Conservation (phyloP, 805 yeast genomes). For the Ogataea kodamae region DNA sequence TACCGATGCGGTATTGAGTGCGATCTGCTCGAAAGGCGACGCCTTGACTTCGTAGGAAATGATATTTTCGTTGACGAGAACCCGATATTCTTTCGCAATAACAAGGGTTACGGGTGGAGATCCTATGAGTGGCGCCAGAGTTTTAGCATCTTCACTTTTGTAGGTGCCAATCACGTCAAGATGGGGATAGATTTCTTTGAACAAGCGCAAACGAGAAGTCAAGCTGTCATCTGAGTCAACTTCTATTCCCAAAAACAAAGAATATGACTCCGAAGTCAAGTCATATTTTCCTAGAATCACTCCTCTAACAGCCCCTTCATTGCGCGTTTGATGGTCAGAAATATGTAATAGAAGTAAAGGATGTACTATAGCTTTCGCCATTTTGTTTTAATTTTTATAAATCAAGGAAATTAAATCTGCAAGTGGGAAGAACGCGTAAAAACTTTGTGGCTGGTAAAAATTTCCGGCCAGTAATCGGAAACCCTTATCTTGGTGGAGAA, state of each 20-base stretch:
- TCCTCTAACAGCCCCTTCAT: slow-evolving; percentile 7
- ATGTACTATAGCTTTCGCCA: slow-evolving; percentile 12
- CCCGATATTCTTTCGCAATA: no score
- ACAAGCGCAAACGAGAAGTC: slow-evolving; percentile 11
- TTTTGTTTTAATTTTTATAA: slow-evolving; percentile 3
- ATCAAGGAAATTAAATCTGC: slow-evolving; percentile 1
- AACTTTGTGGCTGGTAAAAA: neutral
- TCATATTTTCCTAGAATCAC: slow-evolving; percentile 18
- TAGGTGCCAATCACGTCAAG: slow-evolving; percentile 23
- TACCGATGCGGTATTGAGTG: slow-evolving; percentile 14
- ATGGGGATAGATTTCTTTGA: slow-evolving; percentile 25
- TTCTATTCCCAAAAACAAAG: slow-evolving; percentile 16
- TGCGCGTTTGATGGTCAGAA: slow-evolving; percentile 12
- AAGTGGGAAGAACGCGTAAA: neutral
- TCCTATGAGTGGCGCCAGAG: no score
- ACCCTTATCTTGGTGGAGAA: slow-evolving; percentile 11
- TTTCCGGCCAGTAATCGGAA: no score
- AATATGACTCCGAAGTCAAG: slow-evolving; percentile 1
- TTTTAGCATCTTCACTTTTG: neutral
- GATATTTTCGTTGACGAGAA: neutral
- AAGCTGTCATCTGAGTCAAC: slow-evolving; percentile 9
- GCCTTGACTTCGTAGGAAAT: slow-evolving; percentile 12
- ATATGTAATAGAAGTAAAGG: slow-evolving; percentile 17
- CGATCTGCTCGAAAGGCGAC: slow-evolving; percentile 16
- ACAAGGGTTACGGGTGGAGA: no score